Evolutionary conservation across 2,329 filamentous ascomycete genomes (phyloP).

Genomic region (Chrysoporthe puriensis): DNA sequence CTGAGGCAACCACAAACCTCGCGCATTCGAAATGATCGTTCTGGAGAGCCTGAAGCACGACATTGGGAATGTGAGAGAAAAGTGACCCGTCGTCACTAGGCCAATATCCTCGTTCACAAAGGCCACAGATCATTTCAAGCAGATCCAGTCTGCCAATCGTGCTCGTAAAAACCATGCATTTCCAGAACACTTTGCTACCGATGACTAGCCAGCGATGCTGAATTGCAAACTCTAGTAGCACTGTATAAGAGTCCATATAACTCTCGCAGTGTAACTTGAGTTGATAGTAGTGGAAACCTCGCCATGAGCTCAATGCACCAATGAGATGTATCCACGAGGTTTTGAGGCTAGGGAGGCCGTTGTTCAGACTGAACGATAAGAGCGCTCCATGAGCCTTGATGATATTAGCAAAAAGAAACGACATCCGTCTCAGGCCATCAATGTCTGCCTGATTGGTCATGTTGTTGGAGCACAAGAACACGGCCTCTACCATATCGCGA

Average conservation of each 20-base stretch:
- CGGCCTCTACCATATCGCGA: neutral
- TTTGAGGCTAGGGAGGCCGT: neutral
- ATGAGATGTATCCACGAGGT: neutral
- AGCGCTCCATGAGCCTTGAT: neutral
- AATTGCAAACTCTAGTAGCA: neutral
- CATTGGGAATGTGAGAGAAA: accelerated
- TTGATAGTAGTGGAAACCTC: too few relatives aligned
- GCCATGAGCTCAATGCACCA: too few relatives aligned
- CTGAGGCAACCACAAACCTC: neutral
- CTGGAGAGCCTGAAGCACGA: neutral
- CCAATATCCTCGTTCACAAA: neutral
- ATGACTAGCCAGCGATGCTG: neutral
- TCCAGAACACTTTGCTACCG: neutral
- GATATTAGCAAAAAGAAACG: neutral
- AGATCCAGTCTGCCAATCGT: neutral
- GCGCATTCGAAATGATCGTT: neutral
- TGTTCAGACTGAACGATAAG: neutral
- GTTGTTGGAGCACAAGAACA: neutral
- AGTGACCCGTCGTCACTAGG: neutral
- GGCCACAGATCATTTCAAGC: neutral
- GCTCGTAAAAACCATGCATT: neutral
- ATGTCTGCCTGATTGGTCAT: too few relatives aligned
- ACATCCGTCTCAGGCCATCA: neutral
- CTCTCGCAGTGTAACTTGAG: too few relatives aligned
- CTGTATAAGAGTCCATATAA: neutral